A percentile compares a stretch with the other conserved stretches of the same genome.
Conservation (phyloP, 1,284 basidiomycete genomes). For the Marasmius tenuissimus region DNA sequence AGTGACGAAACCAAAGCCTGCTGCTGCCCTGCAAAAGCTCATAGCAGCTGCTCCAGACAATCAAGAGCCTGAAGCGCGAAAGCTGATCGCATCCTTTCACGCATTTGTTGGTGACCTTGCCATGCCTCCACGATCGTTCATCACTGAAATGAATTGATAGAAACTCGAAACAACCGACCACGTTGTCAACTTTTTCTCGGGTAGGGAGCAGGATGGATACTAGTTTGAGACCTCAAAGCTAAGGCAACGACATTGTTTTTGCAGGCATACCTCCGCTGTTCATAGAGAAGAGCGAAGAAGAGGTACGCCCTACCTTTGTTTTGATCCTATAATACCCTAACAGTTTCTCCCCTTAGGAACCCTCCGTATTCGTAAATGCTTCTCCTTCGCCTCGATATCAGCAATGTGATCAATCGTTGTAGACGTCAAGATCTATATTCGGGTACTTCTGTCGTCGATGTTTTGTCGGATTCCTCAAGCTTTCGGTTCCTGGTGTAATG, state of each 20-base stretch:
- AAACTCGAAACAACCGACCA: constrained; percentile 55
- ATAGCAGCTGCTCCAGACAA: not conserved
- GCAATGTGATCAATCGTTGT: constrained; percentile 11
- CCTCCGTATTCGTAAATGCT: constrained; percentile 36
- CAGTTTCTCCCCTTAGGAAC: constrained; percentile 27
- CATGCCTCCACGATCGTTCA: not conserved
- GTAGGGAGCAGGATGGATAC: constrained; percentile 28
- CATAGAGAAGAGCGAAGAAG: constrained; percentile 49
- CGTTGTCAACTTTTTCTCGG: constrained; percentile 62
- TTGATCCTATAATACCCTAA: not conserved
- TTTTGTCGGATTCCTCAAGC: constrained; percentile 68
- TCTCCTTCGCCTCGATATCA: not conserved
- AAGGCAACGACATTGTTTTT: not conserved
- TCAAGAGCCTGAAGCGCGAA: not conserved
- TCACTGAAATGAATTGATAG: constrained; percentile 34
- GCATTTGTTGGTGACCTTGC: constrained; percentile 16
- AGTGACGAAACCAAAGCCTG: constrained; percentile 24
- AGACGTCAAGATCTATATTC: constrained; percentile 74
- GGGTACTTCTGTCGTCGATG: constrained; percentile 78
- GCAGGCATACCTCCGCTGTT: constrained; percentile 54
- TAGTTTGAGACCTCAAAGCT: constrained; percentile 5
- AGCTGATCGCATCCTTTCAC: constrained; percentile 4
- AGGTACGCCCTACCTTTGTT: constrained; percentile 30
- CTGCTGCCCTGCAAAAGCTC: not conserved
- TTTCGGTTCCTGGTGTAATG: constrained; percentile 67